A percentile compares a stretch with the other conserved stretches of the same genome.
These are phyloP conservation scores for Chloris gayana DNA, from an alignment of 176 grass and related monocot genomes.

Conservation along the genomic window DNA sequence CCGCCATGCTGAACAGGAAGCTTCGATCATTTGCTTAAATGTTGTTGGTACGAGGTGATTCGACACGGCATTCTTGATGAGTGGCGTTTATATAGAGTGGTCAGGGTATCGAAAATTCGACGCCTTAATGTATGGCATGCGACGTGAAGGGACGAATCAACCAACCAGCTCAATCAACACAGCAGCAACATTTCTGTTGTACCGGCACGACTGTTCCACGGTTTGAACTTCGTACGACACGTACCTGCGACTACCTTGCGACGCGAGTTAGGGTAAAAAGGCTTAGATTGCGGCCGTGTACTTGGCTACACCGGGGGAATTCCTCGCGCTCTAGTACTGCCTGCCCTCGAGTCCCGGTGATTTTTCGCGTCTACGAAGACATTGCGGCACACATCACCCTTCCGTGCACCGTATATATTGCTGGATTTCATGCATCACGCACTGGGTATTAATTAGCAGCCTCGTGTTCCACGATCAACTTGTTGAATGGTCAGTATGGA, in stretches of 20 bases:
- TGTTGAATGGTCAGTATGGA: too few species aligned
- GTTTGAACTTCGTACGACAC: not conserved
- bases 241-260: not conserved
- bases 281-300: not conserved
- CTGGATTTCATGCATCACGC: not conserved
- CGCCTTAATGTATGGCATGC: not conserved
- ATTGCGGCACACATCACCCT: too few species aligned
- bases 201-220: not conserved
- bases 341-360: not conserved
- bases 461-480: not conserved
- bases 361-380: not conserved
- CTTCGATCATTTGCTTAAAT: too few species aligned
- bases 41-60: not conserved
- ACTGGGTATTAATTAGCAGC: not conserved
- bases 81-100: not conserved
- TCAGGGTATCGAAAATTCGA: too few species aligned
- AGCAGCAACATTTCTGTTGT: too few species aligned
- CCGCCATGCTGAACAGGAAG: constrained; percentile 1
- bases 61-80: not conserved
- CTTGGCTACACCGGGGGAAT: not conserved
- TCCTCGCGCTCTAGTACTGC: not conserved
- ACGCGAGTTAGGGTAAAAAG: too few species aligned
- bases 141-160: not conserved
- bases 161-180: too few species aligned
- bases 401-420: too few species aligned